A percentile compares a stretch with the other conserved stretches of the same genome.
phyloP scores from a whole-genome alignment of 2,329 filamentous ascomycete genomes.

The Didymellaceae sp. region DNA sequence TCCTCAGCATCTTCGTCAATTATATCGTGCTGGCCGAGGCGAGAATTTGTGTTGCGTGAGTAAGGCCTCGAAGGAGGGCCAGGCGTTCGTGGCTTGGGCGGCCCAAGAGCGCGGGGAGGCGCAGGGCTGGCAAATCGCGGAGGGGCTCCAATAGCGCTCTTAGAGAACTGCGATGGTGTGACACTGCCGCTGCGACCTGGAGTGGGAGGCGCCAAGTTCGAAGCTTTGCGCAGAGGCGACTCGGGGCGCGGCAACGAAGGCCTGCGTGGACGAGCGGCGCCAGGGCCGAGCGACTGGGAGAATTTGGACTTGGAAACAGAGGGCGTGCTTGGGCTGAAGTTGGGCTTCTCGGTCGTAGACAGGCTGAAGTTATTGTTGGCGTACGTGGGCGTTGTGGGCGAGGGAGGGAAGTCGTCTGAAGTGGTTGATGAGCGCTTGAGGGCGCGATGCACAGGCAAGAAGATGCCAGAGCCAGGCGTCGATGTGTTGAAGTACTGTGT shows the following conservation, averaged over 20 bases:
- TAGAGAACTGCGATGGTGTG: constrained; percentile 61
- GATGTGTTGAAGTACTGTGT: constrained; percentile 80
- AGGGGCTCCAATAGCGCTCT: constrained; percentile 61
- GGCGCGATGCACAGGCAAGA: constrained; percentile 85
- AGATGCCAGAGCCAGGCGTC: constrained; percentile 85
- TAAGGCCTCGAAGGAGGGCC: constrained; percentile 52
- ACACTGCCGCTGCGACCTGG: constrained; percentile 62
- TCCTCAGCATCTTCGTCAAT: constrained; percentile 50
- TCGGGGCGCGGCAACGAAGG: constrained; percentile 86
- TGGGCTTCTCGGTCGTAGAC: constrained; percentile 59
- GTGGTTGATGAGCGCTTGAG: constrained; percentile 68
- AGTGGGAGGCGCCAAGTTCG: constrained; percentile 45
- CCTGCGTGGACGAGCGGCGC: constrained; percentile 66
- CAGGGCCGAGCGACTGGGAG: constrained; percentile 84
- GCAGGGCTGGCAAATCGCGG: constrained; percentile 67
- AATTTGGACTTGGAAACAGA: constrained; percentile 81
- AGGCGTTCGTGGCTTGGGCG: constrained; percentile 54
- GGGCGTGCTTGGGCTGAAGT: constrained; percentile 57
- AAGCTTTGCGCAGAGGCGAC: constrained; percentile 75
- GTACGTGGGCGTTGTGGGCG: constrained; percentile 70
- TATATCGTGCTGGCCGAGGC: constrained; percentile 52
- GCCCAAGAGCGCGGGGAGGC: constrained; percentile 64
- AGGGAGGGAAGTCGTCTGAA: constrained; percentile 65
- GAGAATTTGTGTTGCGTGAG: constrained; percentile 55
- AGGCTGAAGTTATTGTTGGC: constrained; percentile 61